Base-by-base conservation (phyloP, 768 basidiomycete species). In the Leccinum disarticulatum region DNA sequence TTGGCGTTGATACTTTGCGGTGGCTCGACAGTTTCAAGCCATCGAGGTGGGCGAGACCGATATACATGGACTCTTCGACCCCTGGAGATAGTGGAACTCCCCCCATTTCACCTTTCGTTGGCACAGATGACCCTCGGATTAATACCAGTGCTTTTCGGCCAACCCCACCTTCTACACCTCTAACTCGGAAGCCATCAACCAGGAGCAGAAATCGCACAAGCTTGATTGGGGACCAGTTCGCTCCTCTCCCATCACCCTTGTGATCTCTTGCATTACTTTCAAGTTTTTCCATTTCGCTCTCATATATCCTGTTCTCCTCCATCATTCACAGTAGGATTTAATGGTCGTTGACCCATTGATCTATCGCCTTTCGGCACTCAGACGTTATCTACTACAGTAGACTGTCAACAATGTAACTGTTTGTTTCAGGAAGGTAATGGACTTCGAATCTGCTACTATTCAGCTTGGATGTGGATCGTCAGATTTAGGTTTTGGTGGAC, bases 1-100 rank as follows among this genome's bases (percentile, higher is more conserved):
- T 87, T 30, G 82, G 81, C 22, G 70, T 85, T 14, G 81, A 81
- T 52, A 81, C 83, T 19, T 69, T 93, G 63, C 83, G 83, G 60
- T 88, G 86, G 81, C 81, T 93, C 52, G 91, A 92, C 68, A 87
- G 90, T 9, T 75, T 79, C 52, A 82, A 57, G 58, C 85, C 61
- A 75, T 66, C 68, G 41, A 83, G 84, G n/a, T 88, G 87, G 87
- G 77, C 77, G 13, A 75, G 78, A 60, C 76, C 80, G 6, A 53
- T 59, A 35, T 65, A 61, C 9, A 66, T 78, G 49, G 76, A 76
- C 35, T 64, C 73, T 10, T 72, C 73, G 33, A 71, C 67, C 77
- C 58, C 65, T 67, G 56, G 81, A 79, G 52, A 61, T 13, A 64
- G 56, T 14, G 64, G 59, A 28, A 60, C 62, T 15, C 60, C 73